phyloP scores from a whole-genome alignment of 148 eudicot genomes.

The Spergularia marina region DNA sequence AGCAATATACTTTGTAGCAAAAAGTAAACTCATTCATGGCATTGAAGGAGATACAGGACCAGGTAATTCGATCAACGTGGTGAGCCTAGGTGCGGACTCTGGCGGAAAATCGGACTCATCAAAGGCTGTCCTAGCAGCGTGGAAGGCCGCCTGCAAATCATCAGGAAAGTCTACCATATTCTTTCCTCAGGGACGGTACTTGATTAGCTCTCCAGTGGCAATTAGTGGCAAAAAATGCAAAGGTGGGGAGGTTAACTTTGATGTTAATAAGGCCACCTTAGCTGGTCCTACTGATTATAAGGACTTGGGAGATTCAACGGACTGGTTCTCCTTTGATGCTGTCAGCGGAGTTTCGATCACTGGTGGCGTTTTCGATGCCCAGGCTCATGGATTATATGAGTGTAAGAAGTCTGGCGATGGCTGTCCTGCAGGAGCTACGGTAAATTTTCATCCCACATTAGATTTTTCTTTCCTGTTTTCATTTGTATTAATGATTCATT shows the following conservation, averaged over 20 bases:
- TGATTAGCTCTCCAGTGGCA: neutral
- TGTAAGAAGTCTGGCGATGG: constrained; percentile 3
- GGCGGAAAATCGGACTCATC: constrained; percentile 3
- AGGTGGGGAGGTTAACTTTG: neutral
- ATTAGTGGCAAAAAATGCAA: neutral
- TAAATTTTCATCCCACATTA: neutral
- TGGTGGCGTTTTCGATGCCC: constrained; percentile 4
- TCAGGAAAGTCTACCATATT: neutral
- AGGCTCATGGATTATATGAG: neutral
- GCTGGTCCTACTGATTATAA: neutral
- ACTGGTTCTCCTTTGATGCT: constrained; percentile 1
- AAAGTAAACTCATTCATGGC: neutral
- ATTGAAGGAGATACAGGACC: neutral
- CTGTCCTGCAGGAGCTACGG: constrained; percentile 10
- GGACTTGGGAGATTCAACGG: constrained; percentile 1
- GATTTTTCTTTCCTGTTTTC: neutral
- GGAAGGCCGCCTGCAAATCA: constrained; percentile 3
- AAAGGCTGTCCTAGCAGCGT: neutral
- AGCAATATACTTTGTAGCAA: neutral
- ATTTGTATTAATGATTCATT: no score
- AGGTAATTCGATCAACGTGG: neutral
- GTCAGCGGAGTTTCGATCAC: constrained; percentile 7
- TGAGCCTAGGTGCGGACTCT: neutral
- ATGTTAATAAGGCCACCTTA: constrained; percentile 9
- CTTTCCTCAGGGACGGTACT: constrained; percentile 5